These are phyloP conservation scores for Tricholomella constricta DNA, from an alignment of 768 basidiomycete genomes.

Conservation along the genomic window DNA sequence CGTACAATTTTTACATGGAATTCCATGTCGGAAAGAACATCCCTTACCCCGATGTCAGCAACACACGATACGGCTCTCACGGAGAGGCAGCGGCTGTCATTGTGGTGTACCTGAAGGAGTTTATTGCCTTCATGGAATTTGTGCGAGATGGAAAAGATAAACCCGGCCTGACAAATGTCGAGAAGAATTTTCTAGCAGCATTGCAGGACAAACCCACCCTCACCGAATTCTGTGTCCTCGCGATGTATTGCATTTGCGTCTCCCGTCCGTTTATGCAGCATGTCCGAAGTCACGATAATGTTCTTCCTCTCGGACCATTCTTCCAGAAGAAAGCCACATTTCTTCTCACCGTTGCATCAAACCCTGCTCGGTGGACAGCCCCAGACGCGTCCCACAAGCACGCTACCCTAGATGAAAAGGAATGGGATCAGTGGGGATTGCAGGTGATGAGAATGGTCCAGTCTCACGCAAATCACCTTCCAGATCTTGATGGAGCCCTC, in stretches of 20 bases:
- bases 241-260: too few relatives aligned
- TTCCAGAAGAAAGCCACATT: too few relatives aligned
- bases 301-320: too few relatives aligned
- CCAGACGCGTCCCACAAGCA: too few relatives aligned
- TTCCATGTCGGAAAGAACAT: conserved; percentile 16
- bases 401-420: too few relatives aligned
- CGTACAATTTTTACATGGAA: conserved; percentile 23
- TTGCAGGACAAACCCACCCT: conserved; percentile 27
- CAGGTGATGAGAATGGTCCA: conserved; percentile 14
- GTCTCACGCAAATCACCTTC: not conserved
- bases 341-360: too few relatives aligned
- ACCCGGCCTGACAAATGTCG: conserved; percentile 31
- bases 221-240: conserved; percentile 28
- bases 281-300: too few relatives aligned
- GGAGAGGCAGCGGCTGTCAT: conserved; percentile 29
- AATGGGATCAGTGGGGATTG: conserved; percentile 16
- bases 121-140: conserved; percentile 26
- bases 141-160: conserved; percentile 29
- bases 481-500: conserved; percentile 17
- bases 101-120: conserved; percentile 20
- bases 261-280: too few relatives aligned
- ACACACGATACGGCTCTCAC: conserved; percentile 35
- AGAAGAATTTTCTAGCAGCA: conserved; percentile 29
- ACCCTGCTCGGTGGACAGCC: too few relatives aligned
- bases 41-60: conserved; percentile 37